Conservation (phyloP, 306 rosid species). For the Mucuna pruriens region DNA sequence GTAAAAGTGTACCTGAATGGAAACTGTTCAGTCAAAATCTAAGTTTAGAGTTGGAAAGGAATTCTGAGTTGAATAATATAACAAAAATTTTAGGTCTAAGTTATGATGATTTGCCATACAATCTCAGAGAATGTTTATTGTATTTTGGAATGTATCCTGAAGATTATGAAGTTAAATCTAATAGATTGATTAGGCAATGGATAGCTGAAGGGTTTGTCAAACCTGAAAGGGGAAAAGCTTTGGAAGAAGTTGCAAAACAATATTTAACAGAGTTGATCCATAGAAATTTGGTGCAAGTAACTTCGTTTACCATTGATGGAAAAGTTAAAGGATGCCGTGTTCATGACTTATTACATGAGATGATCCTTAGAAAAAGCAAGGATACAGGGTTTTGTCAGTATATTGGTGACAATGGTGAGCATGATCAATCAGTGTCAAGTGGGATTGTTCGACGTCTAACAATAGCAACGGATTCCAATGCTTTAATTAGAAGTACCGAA, state of each 20-base stretch:
- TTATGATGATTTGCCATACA: background rate
- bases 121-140: constrained; percentile 1
- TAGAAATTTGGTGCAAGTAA: constrained; percentile 17
- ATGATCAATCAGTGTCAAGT: too few species aligned
- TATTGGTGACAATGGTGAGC: background rate
- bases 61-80: background rate
- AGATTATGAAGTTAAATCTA: background rate
- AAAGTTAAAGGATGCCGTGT: background rate
- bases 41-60: background rate
- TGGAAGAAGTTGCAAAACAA: constrained; percentile 15
- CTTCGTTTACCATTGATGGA: background rate
- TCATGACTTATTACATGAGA: background rate
- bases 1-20: background rate
- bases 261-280: background rate
- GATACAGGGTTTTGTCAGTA: background rate
- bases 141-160: constrained; percentile 33
- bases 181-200: background rate
- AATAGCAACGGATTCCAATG: background rate
- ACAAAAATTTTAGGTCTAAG: background rate
- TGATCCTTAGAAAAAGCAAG: background rate
- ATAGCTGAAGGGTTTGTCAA: constrained; percentile 37
- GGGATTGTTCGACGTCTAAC: background rate
- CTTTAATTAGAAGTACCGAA: background rate
- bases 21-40: background rate
- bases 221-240: background rate